Evolutionary conservation across 495 filamentous ascomycete genomes (phyloP).

Genomic region (Bryoglossum gracile): DNA sequence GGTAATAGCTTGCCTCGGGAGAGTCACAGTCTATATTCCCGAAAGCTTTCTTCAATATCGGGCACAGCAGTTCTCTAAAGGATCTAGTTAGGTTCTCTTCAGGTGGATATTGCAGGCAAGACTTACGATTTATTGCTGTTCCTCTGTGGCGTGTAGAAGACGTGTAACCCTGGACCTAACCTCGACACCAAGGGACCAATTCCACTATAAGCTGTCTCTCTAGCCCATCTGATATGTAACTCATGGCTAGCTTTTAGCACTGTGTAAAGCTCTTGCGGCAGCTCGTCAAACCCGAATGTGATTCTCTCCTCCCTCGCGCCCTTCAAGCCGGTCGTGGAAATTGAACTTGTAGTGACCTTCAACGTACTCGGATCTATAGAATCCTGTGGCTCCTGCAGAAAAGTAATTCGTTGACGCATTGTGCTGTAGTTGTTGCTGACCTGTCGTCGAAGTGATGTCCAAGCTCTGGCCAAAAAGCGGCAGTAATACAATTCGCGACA

Average conservation of each 20-base stretch:
- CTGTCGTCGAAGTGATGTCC: conserved; percentile 1
- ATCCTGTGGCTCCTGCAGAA: conserved; percentile 55
- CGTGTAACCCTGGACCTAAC: conserved; percentile 74
- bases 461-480: background rate
- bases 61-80: conserved; percentile 44
- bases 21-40: conserved; percentile 46
- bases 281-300: conserved; percentile 64
- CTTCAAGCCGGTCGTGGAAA: conserved; percentile 48
- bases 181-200: conserved; percentile 65
- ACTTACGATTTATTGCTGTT: conserved; percentile 32
- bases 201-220: conserved; percentile 44
- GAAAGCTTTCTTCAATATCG: conserved; percentile 54
- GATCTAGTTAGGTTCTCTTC: background rate
- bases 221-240: conserved; percentile 76
- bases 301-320: conserved; percentile 75
- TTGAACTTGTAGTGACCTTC: conserved; percentile 37
- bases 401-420: conserved; percentile 87
- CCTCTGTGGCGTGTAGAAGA: conserved; percentile 59
- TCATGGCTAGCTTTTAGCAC: conserved; percentile 62
- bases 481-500: too few relatives aligned
- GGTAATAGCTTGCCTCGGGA: conserved; percentile 34
- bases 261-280: conserved; percentile 58
- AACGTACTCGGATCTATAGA: conserved; percentile 55
- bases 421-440: conserved; percentile 11
- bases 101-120: background rate